phyloP scores from a whole-genome alignment of 345 rosid genomes.

The Linum usitatissimum region DNA sequence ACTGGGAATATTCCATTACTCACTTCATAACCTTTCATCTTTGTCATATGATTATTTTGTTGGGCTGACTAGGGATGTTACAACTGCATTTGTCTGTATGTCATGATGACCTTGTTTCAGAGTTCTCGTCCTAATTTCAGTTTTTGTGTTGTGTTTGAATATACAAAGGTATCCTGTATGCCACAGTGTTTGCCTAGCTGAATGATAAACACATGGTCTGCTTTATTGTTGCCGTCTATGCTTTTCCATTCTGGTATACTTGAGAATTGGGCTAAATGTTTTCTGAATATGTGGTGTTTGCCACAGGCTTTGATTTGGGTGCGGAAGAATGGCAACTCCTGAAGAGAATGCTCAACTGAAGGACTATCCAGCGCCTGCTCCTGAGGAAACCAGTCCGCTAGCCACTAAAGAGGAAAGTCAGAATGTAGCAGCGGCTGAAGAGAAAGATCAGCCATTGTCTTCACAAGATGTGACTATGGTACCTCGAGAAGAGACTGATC shows the following conservation, averaged over 20 bases:
- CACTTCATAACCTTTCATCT: no score
- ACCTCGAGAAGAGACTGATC: not conserved
- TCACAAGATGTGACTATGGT: not conserved
- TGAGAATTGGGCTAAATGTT: not conserved
- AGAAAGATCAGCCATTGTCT: not conserved
- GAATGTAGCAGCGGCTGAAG: not conserved
- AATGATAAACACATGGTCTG: not conserved
- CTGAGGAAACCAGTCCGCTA: not conserved
- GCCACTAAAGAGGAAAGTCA: not conserved
- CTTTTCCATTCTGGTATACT: not conserved
- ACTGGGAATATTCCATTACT: no score
- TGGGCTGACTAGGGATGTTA: not conserved
- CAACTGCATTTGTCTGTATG: not conserved
- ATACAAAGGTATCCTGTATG: no score
- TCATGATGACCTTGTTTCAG: not conserved
- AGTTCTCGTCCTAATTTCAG: not conserved
- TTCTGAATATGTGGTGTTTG: not conserved
- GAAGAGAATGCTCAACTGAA: not conserved
- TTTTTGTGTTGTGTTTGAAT: not conserved
- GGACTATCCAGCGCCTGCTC: not conserved
- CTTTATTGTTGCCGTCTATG: not conserved
- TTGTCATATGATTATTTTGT: not conserved
- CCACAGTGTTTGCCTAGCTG: not conserved
- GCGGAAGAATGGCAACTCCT: not conserved
- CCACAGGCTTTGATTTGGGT: not conserved